Evolutionary conservation across 2,329 filamentous ascomycete species (phyloP).

Genomic region (Phyllosticta ampelicida): DNA sequence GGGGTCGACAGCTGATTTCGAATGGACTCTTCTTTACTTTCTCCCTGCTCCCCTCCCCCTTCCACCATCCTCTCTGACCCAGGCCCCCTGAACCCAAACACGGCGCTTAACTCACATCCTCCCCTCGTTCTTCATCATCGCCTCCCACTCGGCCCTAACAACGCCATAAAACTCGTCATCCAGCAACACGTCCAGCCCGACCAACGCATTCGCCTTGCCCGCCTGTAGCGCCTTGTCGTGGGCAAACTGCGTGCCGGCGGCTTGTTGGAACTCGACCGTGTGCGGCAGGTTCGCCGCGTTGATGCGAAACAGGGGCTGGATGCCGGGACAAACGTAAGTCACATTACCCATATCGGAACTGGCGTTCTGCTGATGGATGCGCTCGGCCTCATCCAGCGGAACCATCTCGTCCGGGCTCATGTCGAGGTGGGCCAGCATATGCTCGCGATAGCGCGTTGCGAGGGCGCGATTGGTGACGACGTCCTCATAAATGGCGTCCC

Average conservation of each 20-base stretch:
- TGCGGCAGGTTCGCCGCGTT: conserved; percentile 13
- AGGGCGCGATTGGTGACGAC: conserved; percentile 4
- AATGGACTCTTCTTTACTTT: not conserved
- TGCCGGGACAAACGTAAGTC: conserved; percentile 13
- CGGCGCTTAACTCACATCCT: not conserved
- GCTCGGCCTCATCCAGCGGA: not conserved
- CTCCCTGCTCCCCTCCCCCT: not conserved
- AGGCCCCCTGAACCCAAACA: no score
- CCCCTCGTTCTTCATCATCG: conserved; percentile 2
- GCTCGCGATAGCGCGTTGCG: not conserved
- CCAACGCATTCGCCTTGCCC: conserved; percentile 12
- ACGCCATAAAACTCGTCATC: conserved; percentile 9
- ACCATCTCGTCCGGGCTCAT: conserved; percentile 1
- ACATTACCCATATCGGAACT: conserved; percentile 16
- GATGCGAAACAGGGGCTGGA: conserved; percentile 15
- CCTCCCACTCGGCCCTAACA: conserved; percentile 11
- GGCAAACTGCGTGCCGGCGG: conserved; percentile 11
- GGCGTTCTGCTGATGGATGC: conserved; percentile 2
- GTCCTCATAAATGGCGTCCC: conserved; percentile 9
- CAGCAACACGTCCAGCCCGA: conserved; percentile 9
- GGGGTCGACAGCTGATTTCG: not conserved
- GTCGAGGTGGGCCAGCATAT: not conserved
- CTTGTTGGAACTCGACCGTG: conserved; percentile 13
- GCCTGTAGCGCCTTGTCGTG: conserved; percentile 14
- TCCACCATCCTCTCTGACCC: no score